Base-by-base conservation (phyloP, 2,329 filamentous ascomycete genomes). In the Mycosphaerella sp. region DNA sequence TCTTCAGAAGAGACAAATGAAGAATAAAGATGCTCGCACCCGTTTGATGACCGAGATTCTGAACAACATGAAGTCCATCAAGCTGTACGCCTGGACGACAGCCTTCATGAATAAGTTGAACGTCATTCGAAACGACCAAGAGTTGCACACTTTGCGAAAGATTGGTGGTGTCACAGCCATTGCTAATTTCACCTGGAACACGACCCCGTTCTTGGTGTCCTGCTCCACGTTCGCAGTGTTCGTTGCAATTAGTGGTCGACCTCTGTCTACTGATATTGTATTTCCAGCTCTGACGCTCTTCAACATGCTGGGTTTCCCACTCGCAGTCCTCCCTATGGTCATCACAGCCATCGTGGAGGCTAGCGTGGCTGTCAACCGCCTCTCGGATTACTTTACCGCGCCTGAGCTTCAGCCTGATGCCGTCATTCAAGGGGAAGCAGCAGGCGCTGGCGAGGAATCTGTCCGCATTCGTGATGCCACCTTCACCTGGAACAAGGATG, bases 21-120 rank as follows among this genome's bases (percentile, higher is more conserved):
- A 94, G 76, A 97, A 97, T 75, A 98, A 98, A 73, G 93, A 98
- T 64, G 80, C 89, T 35, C 82, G 93, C 65, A 95, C 90, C 41
- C 82, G 91, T 44, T 74, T 98, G 52, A 96, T 97, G 77, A 94
- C 91, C 6, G 93, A 98, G 70, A 98, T 98, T 59, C 77, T 98
- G 65, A 96, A 94, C 76, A 97, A 97, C 72, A 98, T 98, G 87
- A 98, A 98, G 76, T 95, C 89, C 67, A 77, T 98, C 75, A 98
- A 98, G 74, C 80, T 98, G 16, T 98, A 96, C 68, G 93, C 93
- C 27, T 98, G 93, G 93, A 91, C 90, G 28, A 86, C 85, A 27
- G 91, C 93, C 12, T 98, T 98, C 67, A 95, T 96, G 84, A 93
- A 89, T 71, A 95, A 95, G 72, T 81, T 98, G 53, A 97, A 93